Conservation (phyloP, 768 basidiomycete genomes). For the Sarcodon sp. region DNA sequence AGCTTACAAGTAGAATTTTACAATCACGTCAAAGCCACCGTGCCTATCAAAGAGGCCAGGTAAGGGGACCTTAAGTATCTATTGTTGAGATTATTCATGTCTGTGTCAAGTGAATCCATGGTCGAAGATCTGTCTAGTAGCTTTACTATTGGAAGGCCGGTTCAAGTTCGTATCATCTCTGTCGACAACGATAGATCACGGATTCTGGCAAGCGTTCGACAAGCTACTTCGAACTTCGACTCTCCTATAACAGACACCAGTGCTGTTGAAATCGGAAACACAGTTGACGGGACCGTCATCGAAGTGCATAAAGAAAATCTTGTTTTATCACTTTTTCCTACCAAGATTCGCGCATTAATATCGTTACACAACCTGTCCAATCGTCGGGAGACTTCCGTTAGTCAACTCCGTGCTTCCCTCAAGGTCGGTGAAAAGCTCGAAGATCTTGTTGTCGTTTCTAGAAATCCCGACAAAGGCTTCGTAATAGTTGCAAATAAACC, state of each 20-base stretch:
- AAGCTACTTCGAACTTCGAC: conserved; percentile 45
- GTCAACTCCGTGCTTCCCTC: conserved; percentile 50
- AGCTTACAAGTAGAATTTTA: conserved; percentile 82
- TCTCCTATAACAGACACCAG: conserved; percentile 48
- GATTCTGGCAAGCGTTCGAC: conserved; percentile 79
- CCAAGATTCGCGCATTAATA: conserved; percentile 64
- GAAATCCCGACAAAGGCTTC: conserved; percentile 74
- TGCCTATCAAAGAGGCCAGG: conserved; percentile 78
- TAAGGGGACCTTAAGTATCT: conserved; percentile 18
- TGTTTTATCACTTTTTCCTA: conserved; percentile 59
- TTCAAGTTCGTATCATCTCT: conserved; percentile 70
- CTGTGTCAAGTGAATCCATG: conserved; percentile 45
- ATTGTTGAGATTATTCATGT: neutral
- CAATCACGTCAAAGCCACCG: conserved; percentile 72
- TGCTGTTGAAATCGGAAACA: conserved; percentile 65
- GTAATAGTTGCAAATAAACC: conserved; percentile 75
- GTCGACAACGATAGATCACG: conserved; percentile 44
- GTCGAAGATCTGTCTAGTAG: conserved; percentile 40
- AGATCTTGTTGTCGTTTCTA: conserved; percentile 80
- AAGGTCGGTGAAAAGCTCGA: conserved; percentile 59
- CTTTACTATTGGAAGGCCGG: conserved; percentile 72
- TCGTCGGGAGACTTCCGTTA: conserved; percentile 48
- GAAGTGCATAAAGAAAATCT: conserved; percentile 83
- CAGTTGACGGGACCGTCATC: conserved; percentile 53
- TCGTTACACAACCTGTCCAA: conserved; percentile 84